Evolutionary conservation across 495 filamentous ascomycete genomes (phyloP).

Genomic region (Neurospora sublineolata): DNA sequence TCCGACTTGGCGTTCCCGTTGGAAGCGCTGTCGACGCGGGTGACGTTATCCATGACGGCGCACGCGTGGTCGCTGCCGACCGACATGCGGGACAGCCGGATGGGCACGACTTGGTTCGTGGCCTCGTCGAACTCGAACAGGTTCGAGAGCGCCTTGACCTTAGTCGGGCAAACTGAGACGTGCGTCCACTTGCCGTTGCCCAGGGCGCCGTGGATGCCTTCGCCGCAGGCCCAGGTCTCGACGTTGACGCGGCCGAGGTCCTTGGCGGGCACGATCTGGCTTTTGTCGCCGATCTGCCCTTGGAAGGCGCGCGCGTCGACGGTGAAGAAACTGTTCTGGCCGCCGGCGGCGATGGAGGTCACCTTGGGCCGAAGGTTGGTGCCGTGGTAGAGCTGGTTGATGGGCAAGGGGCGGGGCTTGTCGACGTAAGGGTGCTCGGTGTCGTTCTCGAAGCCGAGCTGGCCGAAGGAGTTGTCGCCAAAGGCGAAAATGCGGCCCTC

Average conservation of each 20-base stretch:
- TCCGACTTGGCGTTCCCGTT: slow-evolving; percentile 31
- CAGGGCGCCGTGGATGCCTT: slow-evolving; percentile 70
- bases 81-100: slow-evolving; percentile 59
- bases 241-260: slow-evolving; percentile 41
- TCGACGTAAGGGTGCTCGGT: slow-evolving; percentile 51
- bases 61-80: slow-evolving; percentile 63
- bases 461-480: slow-evolving; percentile 80
- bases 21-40: slow-evolving; percentile 40
- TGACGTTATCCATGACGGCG: slow-evolving; percentile 70
- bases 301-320: slow-evolving; percentile 55
- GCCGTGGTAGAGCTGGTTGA: slow-evolving; percentile 58
- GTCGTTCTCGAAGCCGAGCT: slow-evolving; percentile 65
- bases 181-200: slow-evolving; percentile 89
- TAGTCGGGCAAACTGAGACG: slow-evolving; percentile 62
- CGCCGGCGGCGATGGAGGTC: slow-evolving; percentile 72
- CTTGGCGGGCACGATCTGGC: slow-evolving; percentile 22
- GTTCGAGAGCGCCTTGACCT: slow-evolving; percentile 72
- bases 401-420: slow-evolving; percentile 53
- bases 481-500: slow-evolving; percentile 75
- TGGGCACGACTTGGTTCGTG: slow-evolving; percentile 54
- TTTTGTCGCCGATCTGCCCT: background rate
- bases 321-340: slow-evolving; percentile 73
- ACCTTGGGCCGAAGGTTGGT: slow-evolving; percentile 46
- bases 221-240: slow-evolving; percentile 78
- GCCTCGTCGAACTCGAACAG: slow-evolving; percentile 78